Base-by-base conservation (phyloP, 2,329 filamentous ascomycete genomes). In the Aspergillus thermomutatus region DNA sequence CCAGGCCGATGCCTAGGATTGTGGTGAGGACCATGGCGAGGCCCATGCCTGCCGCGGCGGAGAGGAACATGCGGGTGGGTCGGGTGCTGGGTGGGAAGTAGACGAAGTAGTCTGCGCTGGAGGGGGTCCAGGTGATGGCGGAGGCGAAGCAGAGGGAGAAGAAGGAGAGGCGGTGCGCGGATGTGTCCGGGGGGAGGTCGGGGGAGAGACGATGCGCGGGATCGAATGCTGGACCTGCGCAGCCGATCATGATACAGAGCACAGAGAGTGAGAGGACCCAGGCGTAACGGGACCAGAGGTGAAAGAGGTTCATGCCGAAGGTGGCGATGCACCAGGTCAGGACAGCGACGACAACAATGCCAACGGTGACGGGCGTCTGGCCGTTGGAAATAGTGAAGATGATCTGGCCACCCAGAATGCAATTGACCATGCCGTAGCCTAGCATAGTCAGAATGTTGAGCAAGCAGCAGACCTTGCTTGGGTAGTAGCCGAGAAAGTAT, bases 51-150 rank as follows among this genome's bases (percentile, higher is more conserved):
- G 64, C 55, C n/a, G 69, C 69, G 3, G 74, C 75, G 51, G 72
- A 69, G 4, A 65, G 52, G 53, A 76, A 76, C 26, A 69, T 70
- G 37, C 68, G 66, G 54, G 64, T 66, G 53, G 67, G 69, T 26
- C 66, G 67, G 26, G 74, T 71, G 3, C 66, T 57, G 3, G 71
- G 60, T 0, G 73, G 71, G 53, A 75, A 73, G 58, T 77, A 78
- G 49, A 76, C 75, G 46, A 73, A 77, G 61, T 75, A 77, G 59
- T 78, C 76, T 10, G 73, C 72, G 23, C 66, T 69, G 7, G 69
- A 62, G 2, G 69, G 69, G 0, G 68, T 63, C 68, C 70, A 72
- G 5, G 69, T 64, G 23, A 75, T 64, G 8, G 66, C 61, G 4
- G 69, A 66, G 2, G 73, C 72, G 21, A 74, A 59, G 37, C 67